Evolutionary conservation across 257 asterid genomes (phyloP), one percentile per base, ranked within the genome.

Genomic region (Petrea volubilis): DNA sequence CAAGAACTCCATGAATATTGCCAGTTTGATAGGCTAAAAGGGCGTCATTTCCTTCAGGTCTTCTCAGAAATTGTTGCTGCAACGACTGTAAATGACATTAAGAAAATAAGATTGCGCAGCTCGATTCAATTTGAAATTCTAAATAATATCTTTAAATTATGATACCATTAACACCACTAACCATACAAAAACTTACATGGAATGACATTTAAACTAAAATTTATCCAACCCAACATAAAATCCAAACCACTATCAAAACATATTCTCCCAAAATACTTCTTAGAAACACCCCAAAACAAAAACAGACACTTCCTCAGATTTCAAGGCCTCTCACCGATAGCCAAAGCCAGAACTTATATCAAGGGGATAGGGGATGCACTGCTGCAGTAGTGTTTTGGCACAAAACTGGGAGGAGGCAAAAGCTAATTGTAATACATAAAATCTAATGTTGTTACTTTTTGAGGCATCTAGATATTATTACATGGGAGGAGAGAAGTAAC

Each of bases 31-130:
- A 95, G 46, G 93, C 84, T 70, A 90, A 72, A 77, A 75, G 79
- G 50, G 93, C 80, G 34, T 88, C 98, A 73, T 84, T 88, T 60
- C 95, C 98, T 55, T 92, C 99, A 47, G 96, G 87, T 81, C 97
- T 88, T 78, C 96, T 88, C 70, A 88, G 72, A 72, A 84, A 85
- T 63, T 88, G 98, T 73, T 90, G 97, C 62, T 82, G 96, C 76
- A 88, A 77, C 14, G 87, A 65, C 97, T 88, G 87, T 80, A 81
- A 62, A 78, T 61, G 33, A 50, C 41, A 79, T 55, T 64, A 53
- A 55, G 56, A 66, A 71, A 44, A n/a, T 74, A 47, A 63, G 60
- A 51, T 51, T 46, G n/a, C 24, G n/a, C 61, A 62, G 36, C 49
- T 68, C 24, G 28, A 57, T 49, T 60, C 63, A 40, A 44, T 29